Evolutionary conservation across 306 rosid genomes (phyloP), one percentile per base, ranked within the genome.

Genomic region (Corylus avellana): DNA sequence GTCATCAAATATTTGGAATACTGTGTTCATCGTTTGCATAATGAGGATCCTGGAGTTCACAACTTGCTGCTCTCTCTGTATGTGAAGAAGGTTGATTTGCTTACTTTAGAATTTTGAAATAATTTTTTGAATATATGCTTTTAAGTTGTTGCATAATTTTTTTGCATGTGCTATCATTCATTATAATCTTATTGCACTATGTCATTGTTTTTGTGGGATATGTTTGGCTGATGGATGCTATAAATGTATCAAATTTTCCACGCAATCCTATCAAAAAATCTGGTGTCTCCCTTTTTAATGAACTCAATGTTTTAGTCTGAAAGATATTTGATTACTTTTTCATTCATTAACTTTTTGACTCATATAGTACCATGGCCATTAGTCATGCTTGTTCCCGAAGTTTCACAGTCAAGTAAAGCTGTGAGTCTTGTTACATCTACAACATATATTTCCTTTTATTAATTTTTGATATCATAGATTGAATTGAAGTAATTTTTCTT

Each of bases 41-140:
- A 95, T 83, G 98, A 95, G 88, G 98, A 95, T 78, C 96, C 98
- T 49, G 98, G 98, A 88, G 89, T 92, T 86, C 98, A 92, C 85
- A 95, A 95, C 85, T 90, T 95, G 86, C 92, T 95, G 77, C 97
- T 92, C 78, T 90, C 98, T 62, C 85, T 95, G 72, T 95, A 95
- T 89, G 97, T 97, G 79, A 91, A 92, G 88, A 97, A 95, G 98
- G 98, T 94, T 72, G 77, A 49, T 58, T 86, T 73, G 72, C 78
- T 78, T 80, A 50, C 87, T 70, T 72, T 20, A 69, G 55, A 27
- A 35, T 79, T 75, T 70, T 18, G 72, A 67, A 37, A 67, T 67
- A 37, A 35, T 67, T 70, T 32, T 27, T 61, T 4, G 51, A 57
- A 8, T 46, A 7, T 29, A 29, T 42, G 55, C 71, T 53, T 56